Percentiles rank a stretch among this genome's conserved stretches.
Conservation (phyloP, 257 asterid genomes). For the Nicotiana undulata region DNA sequence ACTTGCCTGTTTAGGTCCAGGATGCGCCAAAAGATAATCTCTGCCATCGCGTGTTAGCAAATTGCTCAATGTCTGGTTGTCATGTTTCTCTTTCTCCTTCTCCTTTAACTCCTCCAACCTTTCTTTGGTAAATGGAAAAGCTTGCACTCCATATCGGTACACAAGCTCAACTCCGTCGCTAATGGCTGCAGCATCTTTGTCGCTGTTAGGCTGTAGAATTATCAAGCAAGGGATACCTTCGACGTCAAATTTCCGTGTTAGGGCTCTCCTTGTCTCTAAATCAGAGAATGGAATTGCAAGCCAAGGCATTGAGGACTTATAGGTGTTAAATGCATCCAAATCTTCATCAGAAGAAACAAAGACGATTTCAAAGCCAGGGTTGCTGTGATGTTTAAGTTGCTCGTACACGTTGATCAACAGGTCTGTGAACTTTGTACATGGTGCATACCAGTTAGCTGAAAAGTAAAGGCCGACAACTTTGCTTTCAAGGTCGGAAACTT, state of each 20-base stretch:
- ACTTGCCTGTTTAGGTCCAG: conserved; percentile 26
- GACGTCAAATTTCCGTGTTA: conserved; percentile 39
- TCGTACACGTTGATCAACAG: conserved; percentile 36
- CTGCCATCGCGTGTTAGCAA: conserved; percentile 28
- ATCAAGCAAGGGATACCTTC: conserved; percentile 58
- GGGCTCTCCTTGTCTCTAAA: conserved; percentile 34
- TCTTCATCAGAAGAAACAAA: conserved; percentile 71
- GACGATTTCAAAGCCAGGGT: conserved; percentile 49
- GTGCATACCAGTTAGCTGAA: conserved; percentile 66
- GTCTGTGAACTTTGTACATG: conserved; percentile 44
- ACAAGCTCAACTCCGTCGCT: conserved; percentile 51
- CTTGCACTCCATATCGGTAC: conserved; percentile 44
- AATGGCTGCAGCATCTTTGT: conserved; percentile 12
- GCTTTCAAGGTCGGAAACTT: conserved; percentile 43
- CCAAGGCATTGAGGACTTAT: conserved; percentile 59
- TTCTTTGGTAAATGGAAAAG: conserved; percentile 53
- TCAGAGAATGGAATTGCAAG: conserved; percentile 63
- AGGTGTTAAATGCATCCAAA: conserved; percentile 27
- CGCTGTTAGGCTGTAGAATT: conserved; percentile 31
- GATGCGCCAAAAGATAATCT: conserved; percentile 38
- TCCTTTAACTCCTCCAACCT: conserved; percentile 38
- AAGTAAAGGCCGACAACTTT: conserved; percentile 57
- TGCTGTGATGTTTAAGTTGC: conserved; percentile 29
- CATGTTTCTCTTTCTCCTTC: conserved; percentile 42
- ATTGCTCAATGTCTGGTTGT: conserved; percentile 39